Evolutionary conservation across 139 green algal species (phyloP), one percentile per base, ranked within the genome.

Genomic region (Protoeuglena noctilucae): DNA sequence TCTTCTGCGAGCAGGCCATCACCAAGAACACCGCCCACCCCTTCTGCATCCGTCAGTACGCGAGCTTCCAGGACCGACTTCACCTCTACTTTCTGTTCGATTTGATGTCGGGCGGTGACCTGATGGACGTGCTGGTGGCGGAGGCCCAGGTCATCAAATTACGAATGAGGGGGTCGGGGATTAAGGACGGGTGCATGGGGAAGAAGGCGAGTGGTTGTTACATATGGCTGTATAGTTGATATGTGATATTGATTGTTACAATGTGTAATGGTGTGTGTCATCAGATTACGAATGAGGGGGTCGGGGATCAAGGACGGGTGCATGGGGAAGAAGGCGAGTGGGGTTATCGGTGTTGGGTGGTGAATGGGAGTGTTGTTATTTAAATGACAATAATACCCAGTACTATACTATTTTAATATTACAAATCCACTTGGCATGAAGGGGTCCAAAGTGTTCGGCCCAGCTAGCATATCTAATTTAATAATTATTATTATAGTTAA

Each of bases 41-140:
- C 26, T 94, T 94, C 73, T 91, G 86, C 68, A 89, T 96, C 54
- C 73, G 85, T 3, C 85, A 94, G 72, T 95, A 96, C 64, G 81
- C 79, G 9, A 86, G 77, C 6, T 95, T 95, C 70, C 68, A 76
- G 79, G 85, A 93, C 76, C 83, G 83, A 60, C 81, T 86, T 61
- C 78, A 94, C 57, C 67, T 95, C 19, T 97, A 95, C 79, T 88
- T 97, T 29, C 60, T 95, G 51, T 92, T 95, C 62, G 89, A 97
- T 67, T 71, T 91, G 23, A 86, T 97, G 80, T 58, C 73, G 19
- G 82, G 84, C 3, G 88, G 88, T 18, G 89, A 97, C 60, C 69
- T 97, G 28, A 97, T 95, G 89, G 89, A 97, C 60, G 80, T 88
- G 58, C 72, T 93, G 51, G 84, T 93, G 19, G 75, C 77, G 9